Conservation (phyloP, 306 rosid genomes). For the Adenanthera pavonina region DNA sequence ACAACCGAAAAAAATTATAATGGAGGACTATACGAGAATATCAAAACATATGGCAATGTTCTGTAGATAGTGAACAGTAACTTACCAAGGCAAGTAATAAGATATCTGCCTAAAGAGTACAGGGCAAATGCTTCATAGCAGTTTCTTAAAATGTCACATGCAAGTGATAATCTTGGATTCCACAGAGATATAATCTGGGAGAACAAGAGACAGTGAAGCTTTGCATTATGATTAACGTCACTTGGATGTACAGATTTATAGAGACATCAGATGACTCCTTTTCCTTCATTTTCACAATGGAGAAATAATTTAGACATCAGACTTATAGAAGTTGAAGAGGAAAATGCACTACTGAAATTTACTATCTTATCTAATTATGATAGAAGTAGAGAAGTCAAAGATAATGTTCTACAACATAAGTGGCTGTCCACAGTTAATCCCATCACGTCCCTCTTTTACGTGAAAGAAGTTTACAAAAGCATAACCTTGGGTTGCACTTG, state of each 20-base stretch:
- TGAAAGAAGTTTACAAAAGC: neutral
- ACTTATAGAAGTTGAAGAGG: neutral
- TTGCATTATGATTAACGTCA: slow-evolving; percentile 20
- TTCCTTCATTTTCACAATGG: neutral
- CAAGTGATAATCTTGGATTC: slow-evolving; percentile 70
- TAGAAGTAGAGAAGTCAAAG: slow-evolving; percentile 10
- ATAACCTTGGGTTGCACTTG: neutral
- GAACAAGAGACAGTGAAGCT: slow-evolving; percentile 30
- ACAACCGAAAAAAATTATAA: no score
- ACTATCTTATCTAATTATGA: neutral
- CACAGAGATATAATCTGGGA: slow-evolving; percentile 75
- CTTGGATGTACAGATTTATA: slow-evolving; percentile 2
- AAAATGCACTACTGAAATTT: slow-evolving; percentile 22
- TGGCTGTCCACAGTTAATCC: slow-evolving; percentile 11
- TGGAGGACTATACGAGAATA: neutral
- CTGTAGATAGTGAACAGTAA: neutral
- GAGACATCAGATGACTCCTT: neutral
- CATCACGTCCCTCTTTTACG: neutral
- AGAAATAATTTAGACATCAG: neutral
- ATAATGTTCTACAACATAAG: slow-evolving; percentile 23
- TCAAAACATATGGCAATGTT: slow-evolving; percentile 17
- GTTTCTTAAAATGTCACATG: slow-evolving; percentile 85
- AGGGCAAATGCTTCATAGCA: slow-evolving; percentile 95
- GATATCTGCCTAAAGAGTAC: slow-evolving; percentile 91
- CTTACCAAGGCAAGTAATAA: slow-evolving; percentile 88